Evolutionary conservation across 768 basidiomycete species (phyloP), one percentile per base, ranked within the genome.

Genomic region (Mycena sanguinolenta): DNA sequence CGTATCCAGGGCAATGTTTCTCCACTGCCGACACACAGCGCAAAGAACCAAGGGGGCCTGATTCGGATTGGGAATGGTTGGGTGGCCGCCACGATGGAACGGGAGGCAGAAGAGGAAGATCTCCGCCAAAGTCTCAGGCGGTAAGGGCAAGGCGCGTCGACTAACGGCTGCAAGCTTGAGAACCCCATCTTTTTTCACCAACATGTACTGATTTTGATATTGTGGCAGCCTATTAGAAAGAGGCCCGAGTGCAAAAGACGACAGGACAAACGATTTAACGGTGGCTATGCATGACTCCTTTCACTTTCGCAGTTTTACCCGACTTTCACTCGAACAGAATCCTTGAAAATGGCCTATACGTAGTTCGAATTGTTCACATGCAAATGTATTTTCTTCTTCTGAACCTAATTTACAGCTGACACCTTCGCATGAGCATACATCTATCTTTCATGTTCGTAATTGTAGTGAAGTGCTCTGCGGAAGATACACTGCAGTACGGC

Each of bases 21-120:
- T n/a, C 49, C 32, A 63, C 2, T 53, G 61, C 12, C 36, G 61
- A 38, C 61, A 63, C 4, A 63, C 23, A 12, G 34, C 61, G 23
- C 61, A 63, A 14, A 63, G 32, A 21, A 52, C 16, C 8, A 63
- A 36, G 2, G 61, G 61, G 14, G 61, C 27, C 0, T 23, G 19
- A 3, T 53, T n/a, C 27, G 49, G 50, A 21, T 52, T 10, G 23
- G 61, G 49, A 7, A 13, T 60, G 34, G 28, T 44, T 3, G 58
- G 57, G 6, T 39, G 38, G 2, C 21, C 16, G 9, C 49, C 30
- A 21, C n/a, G n/a, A n/a, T 46, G 25, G 10, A 34, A 14, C 28
- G 46, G 32, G 27, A 36, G 23, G n/a, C n/a, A 52, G 12, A 36
- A 21, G n/a, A 52, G 21, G 46, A 61, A 52, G 23, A 50, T 62